Evolutionary conservation across 805 yeast species (phyloP), one percentile per base, ranked within the genome.

Genomic region (Geotrichum ghanense): DNA sequence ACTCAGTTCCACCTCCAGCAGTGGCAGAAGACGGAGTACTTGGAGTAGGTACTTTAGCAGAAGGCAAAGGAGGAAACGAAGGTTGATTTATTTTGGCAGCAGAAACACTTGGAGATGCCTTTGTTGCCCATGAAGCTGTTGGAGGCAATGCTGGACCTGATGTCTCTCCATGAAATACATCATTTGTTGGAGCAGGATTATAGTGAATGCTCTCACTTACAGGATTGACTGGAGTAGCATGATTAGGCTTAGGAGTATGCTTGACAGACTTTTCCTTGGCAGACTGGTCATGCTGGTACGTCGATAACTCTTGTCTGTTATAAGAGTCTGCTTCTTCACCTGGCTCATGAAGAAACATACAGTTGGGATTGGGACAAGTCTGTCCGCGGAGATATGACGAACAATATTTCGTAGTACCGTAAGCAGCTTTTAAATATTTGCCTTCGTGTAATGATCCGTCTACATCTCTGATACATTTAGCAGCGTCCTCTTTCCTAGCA

Each of bases 291-390:
- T 66, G 69, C 52, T 65, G 70, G 61, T 84, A 82, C 2, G 92
- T 83, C 3, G 88, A 79, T 57, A 85, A 71, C 59, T 85, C 94
- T 59, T 85, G 88, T 46, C 96, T 79, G 22, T 95, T 86, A 67
- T 85, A 90, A 9, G 95, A 83, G 58, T 92, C 98, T 1, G 97
- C 97, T 64, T 92, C 98, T 70, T 92, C 99, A 49, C 99, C 98
- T 4, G 98, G 98, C 66, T 92, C 98, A 64, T 92, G 99, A 58
- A 92, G 73, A 59, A 92, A 92, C 98, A 92, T 92, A 73, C 99
- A 92, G 60, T 88, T 87, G 51, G 97, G 97, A 66, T 92, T 92
- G 50, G 95, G 98, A 68, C 99, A 92, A 7, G 92, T 82, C 62
- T 86, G 94, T 31, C 96, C 97, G 55, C 97, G 75, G 53, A 92